Percentiles rank a stretch among this genome's conserved stretches.
phyloP scores from a whole-genome alignment of 257 asterid species.

The Apocynum venetum region DNA sequence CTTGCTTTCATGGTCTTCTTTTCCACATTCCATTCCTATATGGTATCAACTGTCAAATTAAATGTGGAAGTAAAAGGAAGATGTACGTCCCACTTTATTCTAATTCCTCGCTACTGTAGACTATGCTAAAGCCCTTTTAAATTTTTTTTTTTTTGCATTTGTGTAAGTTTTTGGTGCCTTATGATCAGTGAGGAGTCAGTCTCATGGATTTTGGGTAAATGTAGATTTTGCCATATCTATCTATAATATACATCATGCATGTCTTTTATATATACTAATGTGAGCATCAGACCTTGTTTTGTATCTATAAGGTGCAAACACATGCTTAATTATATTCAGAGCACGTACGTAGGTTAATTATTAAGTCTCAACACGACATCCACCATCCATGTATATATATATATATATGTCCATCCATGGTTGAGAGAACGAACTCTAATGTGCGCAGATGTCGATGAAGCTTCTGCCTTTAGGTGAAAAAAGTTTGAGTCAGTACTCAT shows the following conservation, averaged over 20 bases:
- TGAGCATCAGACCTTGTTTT: no score
- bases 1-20: conserved; percentile 37
- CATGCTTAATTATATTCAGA: no score
- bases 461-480: conserved; percentile 43
- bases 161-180: no score
- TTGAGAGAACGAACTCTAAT: conserved; percentile 30
- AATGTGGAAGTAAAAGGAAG: background rate
- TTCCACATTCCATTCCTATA: conserved; percentile 32
- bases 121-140: background rate
- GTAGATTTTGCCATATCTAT: no score
- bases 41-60: background rate
- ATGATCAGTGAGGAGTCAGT: background rate
- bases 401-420: no score
- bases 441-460: conserved; percentile 50
- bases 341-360: no score
- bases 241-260: no score
- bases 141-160: background rate
- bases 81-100: background rate
- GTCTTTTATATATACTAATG: no score
- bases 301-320: no score
- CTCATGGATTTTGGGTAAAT: background rate
- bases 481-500: conserved; percentile 11
- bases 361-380: no score
- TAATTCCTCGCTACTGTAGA: no score
- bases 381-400: no score